Evolutionary conservation across 768 basidiomycete genomes (phyloP), one percentile per base, ranked within the genome.

Genomic region (Leccinum variicolor): DNA sequence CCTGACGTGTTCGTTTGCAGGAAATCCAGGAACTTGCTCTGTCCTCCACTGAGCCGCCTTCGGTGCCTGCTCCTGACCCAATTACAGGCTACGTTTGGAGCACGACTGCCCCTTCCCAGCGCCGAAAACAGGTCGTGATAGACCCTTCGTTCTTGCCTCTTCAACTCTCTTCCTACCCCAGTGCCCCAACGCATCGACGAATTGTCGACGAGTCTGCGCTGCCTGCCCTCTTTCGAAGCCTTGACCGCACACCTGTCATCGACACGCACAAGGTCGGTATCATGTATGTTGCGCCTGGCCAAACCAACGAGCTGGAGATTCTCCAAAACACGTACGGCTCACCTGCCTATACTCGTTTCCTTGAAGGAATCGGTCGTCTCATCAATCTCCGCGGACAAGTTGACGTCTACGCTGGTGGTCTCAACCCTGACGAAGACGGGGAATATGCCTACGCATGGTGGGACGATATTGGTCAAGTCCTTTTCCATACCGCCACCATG

Each of bases 381-480:
- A 92, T 98, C 70, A 85, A 90, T 62, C 77, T 98, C 19, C 86
- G 92, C 17, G 93, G 92, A 10, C 94, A 96, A 71, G 80, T 89
- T 10, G 94, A 96, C 67, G 86, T 98, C 17, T 97, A 95, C 70
- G 90, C 90, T 3, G 97, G 95, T 8, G 92, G 94, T 4, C 80
- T 98, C 25, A 89, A 94, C 67, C 85, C 92, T 8, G 91, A 94
- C 59, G 84, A 90, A 65, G 94, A 99, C 66, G 97, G 97, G 14
- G 90, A 94, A 72, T 97, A 95, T 68, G 92, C 96, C 0, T 98
- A 98, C 69, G 94, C 95, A 0, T 99, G 96, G 95, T 97, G 95
- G 92, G 94, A 98, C 71, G 94, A 98, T 66, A 94, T 98, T 51
- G 86, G 90, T 4, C 95, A 98, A 69, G 85, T 97, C 59, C 81